Base-by-base conservation (phyloP, 345 rosid species). In the Erodium maritimum region DNA sequence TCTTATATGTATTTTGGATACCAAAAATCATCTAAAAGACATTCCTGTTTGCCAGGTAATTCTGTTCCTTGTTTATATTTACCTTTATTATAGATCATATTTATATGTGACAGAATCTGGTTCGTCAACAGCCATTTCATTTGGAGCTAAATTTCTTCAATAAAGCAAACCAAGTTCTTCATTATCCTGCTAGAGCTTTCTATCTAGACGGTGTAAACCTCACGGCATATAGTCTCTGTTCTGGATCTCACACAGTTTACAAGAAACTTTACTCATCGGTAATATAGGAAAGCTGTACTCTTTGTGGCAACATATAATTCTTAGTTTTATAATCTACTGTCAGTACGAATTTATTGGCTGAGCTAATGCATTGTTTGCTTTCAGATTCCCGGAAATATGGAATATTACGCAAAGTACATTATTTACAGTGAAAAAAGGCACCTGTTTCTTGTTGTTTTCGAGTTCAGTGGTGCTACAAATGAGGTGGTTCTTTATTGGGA, bases 121-220 rank as follows among this genome's bases (percentile, higher is more conserved):
- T 73, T 72, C 23, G 21, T 74, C 77, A 68, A 69, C 88, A 93
- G 99, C 97, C 94, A 64, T 79, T 86, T 73, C 97, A 89, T 71
- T 69, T 93, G 95, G 99, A 89, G 84, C 83, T 93, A 65, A 93
- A 93, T 83, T 86, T 89, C 77, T 93, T 93, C 66, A 89, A 82
- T 69, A 87, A 74, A 74, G 94, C 87, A 78, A 93, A 83, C 67
- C 79, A 96, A 67, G 83, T 93, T 56, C 95, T 93, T 71, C 96
- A 93, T 71, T 93, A 89, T 71, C 99, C 99, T 73, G 82, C 75
- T 61, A 83, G 95, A 68, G 90, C 94, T 57, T 89, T 93, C 67
- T 93, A 85, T 69, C 69, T 93, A 29, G 99, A 93, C 68, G 90
- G 95, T 57, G 46, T 80, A 55, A 83, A 80, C 75, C 84, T 93